phyloP scores from a whole-genome alignment of 2,329 filamentous ascomycete genomes.

The Coniochaeta pulveracea region DNA sequence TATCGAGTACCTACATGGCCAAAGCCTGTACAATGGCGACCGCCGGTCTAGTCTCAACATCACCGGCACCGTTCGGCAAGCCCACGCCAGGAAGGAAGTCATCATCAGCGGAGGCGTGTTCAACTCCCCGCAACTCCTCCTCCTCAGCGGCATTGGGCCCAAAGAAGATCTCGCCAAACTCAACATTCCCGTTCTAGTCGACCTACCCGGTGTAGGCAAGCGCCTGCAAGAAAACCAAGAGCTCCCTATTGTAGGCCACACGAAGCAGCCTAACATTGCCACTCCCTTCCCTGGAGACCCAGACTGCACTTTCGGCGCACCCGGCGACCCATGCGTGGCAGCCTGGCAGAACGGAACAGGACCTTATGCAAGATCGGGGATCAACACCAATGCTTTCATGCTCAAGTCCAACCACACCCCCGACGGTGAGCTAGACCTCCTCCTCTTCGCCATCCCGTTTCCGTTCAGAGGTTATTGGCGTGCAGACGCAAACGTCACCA shows the following conservation, averaged over 20 bases:
- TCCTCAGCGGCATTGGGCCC: constrained; percentile 37
- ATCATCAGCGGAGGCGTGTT: constrained; percentile 37
- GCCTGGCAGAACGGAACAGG: constrained; percentile 18
- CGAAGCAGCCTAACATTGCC: constrained; percentile 7
- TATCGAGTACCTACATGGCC: constrained; percentile 19
- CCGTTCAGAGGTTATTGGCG: constrained; percentile 39
- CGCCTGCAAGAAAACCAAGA: constrained; percentile 35
- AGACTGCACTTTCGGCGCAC: constrained; percentile 19
- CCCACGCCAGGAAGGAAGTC: constrained; percentile 27
- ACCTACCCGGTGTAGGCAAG: constrained; percentile 37
- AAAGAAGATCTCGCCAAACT: constrained; percentile 27
- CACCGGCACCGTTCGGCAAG: constrained; percentile 15
- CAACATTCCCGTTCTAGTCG: constrained; percentile 30
- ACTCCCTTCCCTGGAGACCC: constrained; percentile 15
- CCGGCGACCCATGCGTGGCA: constrained; percentile 24
- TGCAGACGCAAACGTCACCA: constrained; percentile 27
- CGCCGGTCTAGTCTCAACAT: constrained; percentile 15
- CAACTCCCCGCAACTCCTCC: constrained; percentile 38
- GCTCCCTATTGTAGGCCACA: constrained; percentile 20
- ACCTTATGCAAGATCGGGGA: constrained; percentile 17
- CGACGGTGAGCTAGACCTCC: constrained; percentile 31
- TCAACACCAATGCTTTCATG: constrained; percentile 38
- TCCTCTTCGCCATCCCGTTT: constrained; percentile 36
- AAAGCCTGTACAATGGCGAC: constrained; percentile 21
- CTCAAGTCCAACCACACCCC: constrained; percentile 16